Percentiles rank a stretch among this genome's conserved stretches.
Evolutionary conservation across 1,284 basidiomycete genomes (phyloP).

Genomic region (Coniophora puteana): DNA sequence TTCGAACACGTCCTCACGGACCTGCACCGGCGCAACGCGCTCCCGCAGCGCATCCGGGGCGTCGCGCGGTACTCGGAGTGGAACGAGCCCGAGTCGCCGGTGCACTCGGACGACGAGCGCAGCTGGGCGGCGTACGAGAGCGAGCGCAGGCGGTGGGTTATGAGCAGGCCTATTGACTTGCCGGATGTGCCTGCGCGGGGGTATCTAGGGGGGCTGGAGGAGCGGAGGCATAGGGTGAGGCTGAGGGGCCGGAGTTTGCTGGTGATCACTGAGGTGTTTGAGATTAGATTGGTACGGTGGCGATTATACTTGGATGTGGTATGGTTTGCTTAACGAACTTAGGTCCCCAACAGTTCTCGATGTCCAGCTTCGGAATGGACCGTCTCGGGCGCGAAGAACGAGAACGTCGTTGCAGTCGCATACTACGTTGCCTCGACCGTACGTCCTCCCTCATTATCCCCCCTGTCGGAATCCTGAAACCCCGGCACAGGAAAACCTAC

Average conservation of each 20-base stretch:
- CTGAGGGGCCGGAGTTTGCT: conserved; percentile 39
- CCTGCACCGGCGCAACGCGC: conserved; percentile 44
- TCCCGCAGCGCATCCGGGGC: conserved; percentile 37
- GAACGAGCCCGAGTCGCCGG: conserved; percentile 47
- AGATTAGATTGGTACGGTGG: conserved; percentile 37
- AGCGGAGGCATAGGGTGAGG: conserved; percentile 30
- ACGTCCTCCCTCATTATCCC: conserved; percentile 10
- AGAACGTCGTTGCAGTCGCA: conserved; percentile 46
- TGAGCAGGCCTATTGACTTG: conserved; percentile 39
- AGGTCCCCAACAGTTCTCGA: conserved; percentile 26
- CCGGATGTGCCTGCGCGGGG: conserved; percentile 42
- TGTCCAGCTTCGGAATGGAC: conserved; percentile 45
- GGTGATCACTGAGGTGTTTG: conserved; percentile 41
- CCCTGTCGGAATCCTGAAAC: background rate
- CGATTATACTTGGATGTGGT: conserved; percentile 2
- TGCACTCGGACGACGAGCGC: conserved; percentile 45
- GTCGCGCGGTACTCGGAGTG: conserved; percentile 38
- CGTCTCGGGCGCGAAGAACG: conserved; percentile 54
- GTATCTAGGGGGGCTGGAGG: conserved; percentile 39
- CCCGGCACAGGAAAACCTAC: conserved; percentile 37
- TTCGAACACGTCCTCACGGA: conserved; percentile 53
- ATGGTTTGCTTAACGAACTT: conserved; percentile 29
- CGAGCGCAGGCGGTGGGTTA: conserved; percentile 38
- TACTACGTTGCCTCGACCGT: conserved; percentile 41
- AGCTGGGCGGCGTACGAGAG: conserved; percentile 39